These are phyloP conservation scores for Bremia lactucae DNA, from an alignment of 352 stramenopile genomes.

Conservation along the genomic window DNA sequence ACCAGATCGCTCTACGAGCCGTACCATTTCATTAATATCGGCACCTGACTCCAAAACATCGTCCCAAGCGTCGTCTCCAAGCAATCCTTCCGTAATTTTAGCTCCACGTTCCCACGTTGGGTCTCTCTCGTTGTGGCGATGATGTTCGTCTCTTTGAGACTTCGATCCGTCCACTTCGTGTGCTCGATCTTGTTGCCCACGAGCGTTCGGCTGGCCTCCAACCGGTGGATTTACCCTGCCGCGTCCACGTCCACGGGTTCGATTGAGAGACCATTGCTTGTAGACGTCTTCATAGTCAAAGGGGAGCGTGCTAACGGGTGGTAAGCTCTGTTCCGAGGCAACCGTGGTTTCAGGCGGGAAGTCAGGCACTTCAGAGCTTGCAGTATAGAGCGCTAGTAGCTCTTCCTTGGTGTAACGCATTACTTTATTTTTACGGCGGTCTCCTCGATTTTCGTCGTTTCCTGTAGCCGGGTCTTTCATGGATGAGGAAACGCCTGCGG, in stretches of 20 bases:
- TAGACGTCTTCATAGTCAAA: slow-evolving; percentile 86
- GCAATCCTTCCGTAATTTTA: slow-evolving; percentile 23
- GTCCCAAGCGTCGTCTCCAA: slow-evolving; percentile 64
- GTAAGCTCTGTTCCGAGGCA: slow-evolving; percentile 49
- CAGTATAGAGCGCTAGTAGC: slow-evolving; percentile 57
- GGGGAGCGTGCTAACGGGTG: slow-evolving; percentile 57
- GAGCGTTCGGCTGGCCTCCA: slow-evolving; percentile 15
- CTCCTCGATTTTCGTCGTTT: slow-evolving; percentile 20
- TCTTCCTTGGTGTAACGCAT: slow-evolving; percentile 77
- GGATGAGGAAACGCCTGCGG: slow-evolving; percentile 15
- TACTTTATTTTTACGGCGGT: slow-evolving; percentile 72
- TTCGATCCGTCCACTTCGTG: slow-evolving; percentile 40
- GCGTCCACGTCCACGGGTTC: slow-evolving; percentile 63
- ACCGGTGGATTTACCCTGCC: slow-evolving; percentile 34
- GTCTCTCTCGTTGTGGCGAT: slow-evolving; percentile 32
- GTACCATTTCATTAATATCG: slow-evolving; percentile 56
- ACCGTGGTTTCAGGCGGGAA: slow-evolving; percentile 60
- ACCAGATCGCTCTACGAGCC: slow-evolving; percentile 2
- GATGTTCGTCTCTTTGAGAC: slow-evolving; percentile 16
- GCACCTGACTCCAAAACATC: slow-evolving; percentile 43
- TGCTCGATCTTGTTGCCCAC: slow-evolving; percentile 30
- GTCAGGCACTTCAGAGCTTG: slow-evolving; percentile 32
- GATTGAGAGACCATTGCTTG: slow-evolving; percentile 77
- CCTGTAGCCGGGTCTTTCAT: slow-evolving; percentile 29
- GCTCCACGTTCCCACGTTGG: slow-evolving; percentile 50